Evolutionary conservation across 2,329 filamentous ascomycete genomes (phyloP).

Genomic region (Trichoderma afroharzianum): DNA sequence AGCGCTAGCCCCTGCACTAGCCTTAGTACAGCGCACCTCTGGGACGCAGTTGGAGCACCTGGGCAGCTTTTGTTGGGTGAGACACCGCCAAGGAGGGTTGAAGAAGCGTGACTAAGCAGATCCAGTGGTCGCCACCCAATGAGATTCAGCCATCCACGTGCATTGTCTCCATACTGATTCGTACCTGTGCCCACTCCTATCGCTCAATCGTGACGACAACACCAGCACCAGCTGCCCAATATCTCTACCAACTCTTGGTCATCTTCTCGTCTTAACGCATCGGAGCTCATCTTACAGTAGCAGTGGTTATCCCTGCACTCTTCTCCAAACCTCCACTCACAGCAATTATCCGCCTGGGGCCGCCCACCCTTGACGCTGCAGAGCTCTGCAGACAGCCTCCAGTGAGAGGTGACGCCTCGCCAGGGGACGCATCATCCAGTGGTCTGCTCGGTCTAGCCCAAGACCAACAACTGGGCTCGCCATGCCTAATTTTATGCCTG

Average conservation of each 20-base stretch:
- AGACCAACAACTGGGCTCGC: not conserved
- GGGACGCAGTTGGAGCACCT: not conserved
- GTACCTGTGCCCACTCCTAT: not conserved
- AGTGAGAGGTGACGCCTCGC: constrained; percentile 7
- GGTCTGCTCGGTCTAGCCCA: not conserved
- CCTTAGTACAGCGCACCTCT: not conserved
- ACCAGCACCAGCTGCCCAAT: not conserved
- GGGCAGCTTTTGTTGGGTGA: not conserved
- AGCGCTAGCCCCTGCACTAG: constrained; percentile 1
- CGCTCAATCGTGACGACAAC: constrained; percentile 14
- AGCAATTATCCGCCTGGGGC: not conserved
- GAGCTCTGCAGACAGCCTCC: not conserved
- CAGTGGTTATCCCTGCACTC: not conserved
- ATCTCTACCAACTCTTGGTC: not conserved
- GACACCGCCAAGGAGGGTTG: not conserved
- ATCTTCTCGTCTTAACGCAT: not conserved
- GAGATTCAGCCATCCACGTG: not conserved
- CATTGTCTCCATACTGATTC: not conserved
- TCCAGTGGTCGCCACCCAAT: not conserved
- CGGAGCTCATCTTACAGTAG: not conserved
- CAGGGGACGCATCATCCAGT: constrained; percentile 4
- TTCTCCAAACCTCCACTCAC: not conserved
- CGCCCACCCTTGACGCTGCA: not conserved
- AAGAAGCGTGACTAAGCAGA: constrained; percentile 6
- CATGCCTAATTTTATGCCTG: constrained; percentile 15